Conservation (phyloP, 495 filamentous ascomycete genomes). For the Lindgomyces ingoldianus region DNA sequence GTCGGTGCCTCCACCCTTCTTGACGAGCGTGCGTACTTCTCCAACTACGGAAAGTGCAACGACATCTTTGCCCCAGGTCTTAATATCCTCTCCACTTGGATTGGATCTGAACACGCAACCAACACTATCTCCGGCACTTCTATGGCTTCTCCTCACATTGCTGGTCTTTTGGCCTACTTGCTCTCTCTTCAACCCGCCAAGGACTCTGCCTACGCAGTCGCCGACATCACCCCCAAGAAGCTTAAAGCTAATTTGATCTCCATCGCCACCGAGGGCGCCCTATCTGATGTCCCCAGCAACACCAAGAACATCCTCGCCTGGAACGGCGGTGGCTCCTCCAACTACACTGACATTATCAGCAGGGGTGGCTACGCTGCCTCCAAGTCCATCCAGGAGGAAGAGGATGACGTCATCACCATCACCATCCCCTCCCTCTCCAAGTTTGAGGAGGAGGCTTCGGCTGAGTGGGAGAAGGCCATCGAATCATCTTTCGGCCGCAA, state of each 20-base stretch:
- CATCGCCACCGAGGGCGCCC: constrained; percentile 76
- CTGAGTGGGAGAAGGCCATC: constrained; percentile 32
- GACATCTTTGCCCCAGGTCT: constrained; percentile 98
- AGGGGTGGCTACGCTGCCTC: constrained; percentile 58
- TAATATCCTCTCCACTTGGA: constrained; percentile 97
- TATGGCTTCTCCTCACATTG: constrained; percentile 98
- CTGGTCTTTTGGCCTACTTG: constrained; percentile 95
- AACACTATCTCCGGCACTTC: constrained; percentile 99
- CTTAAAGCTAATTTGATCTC: constrained; percentile 84
- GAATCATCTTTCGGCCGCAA: constrained; percentile 17
- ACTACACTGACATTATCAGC: constrained; percentile 83
- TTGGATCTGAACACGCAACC: constrained; percentile 85
- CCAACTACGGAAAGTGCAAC: constrained; percentile 99
- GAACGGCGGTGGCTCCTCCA: constrained; percentile 94
- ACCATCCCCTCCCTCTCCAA: constrained; percentile 34
- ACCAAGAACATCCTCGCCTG: constrained; percentile 92
- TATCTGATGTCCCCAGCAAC: constrained; percentile 80
- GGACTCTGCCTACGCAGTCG: constrained; percentile 87
- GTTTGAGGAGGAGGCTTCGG: constrained; percentile 28
- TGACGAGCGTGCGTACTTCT: constrained; percentile 99
- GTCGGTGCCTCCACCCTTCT: constrained; percentile 91
- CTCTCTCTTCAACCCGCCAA: constrained; percentile 89
- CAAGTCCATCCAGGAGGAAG: constrained; percentile 14
- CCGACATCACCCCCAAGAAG: constrained; percentile 86
- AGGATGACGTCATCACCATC: constrained; percentile 32